These are phyloP conservation scores for Xylona heveae DNA, from an alignment of 495 filamentous ascomycete genomes.

Conservation along the genomic window DNA sequence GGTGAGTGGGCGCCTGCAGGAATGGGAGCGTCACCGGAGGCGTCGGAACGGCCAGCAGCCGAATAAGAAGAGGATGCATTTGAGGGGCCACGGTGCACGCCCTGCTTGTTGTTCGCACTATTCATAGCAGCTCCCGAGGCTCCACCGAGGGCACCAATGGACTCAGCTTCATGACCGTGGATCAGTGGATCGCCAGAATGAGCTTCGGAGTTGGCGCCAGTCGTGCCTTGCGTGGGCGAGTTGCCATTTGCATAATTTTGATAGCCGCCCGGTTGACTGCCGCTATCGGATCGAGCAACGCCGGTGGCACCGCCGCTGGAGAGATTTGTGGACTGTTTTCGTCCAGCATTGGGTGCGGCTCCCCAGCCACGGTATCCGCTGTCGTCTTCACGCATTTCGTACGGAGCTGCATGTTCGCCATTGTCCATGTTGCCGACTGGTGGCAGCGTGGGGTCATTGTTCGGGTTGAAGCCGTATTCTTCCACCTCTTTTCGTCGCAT, in stretches of 20 bases:
- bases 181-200: slow-evolving; percentile 50
- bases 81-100: slow-evolving; percentile 74
- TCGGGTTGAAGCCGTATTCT: slow-evolving; percentile 91
- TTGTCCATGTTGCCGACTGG: slow-evolving; percentile 25
- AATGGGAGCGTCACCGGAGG: slow-evolving; percentile 50
- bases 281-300: slow-evolving; percentile 51
- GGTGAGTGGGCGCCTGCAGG: slow-evolving; percentile 23
- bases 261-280: slow-evolving; percentile 32
- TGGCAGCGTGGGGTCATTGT: slow-evolving; percentile 70
- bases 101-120: slow-evolving; percentile 35
- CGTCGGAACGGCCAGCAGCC: slow-evolving; percentile 58
- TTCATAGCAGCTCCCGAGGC: slow-evolving; percentile 42
- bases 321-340: slow-evolving; percentile 74
- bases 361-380: slow-evolving; percentile 92
- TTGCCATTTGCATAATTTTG: slow-evolving; percentile 29
- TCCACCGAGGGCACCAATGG: slow-evolving; percentile 48
- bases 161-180: slow-evolving; percentile 20
- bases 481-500: slow-evolving; percentile 84
- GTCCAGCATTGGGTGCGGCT: slow-evolving; percentile 41
- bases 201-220: slow-evolving; percentile 40
- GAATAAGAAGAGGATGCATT: slow-evolving; percentile 97
- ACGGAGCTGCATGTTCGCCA: slow-evolving; percentile 26
- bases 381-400: slow-evolving; percentile 48
- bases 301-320: slow-evolving; percentile 48
- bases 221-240: slow-evolving; percentile 42